phyloP scores from a whole-genome alignment of 345 rosid genomes.

The Rhizophora apiculata region DNA sequence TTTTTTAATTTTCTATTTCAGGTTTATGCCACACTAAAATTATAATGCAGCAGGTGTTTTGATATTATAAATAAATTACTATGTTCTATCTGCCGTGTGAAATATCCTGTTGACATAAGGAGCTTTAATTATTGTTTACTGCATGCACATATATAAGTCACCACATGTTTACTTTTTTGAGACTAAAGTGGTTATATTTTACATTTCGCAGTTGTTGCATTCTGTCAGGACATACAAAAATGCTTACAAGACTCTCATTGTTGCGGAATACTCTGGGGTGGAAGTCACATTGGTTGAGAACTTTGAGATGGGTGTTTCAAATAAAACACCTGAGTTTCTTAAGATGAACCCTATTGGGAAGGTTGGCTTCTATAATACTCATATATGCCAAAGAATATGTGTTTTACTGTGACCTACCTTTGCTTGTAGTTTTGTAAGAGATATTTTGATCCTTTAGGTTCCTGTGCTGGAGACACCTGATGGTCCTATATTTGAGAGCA shows the following conservation, averaged over 20 bases:
- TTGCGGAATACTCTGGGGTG: conserved; percentile 77
- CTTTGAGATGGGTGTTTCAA: conserved; percentile 75
- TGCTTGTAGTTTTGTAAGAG: background rate
- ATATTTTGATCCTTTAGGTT: conserved; percentile 38
- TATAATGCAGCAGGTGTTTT: too few relatives aligned
- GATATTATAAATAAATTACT: too few relatives aligned
- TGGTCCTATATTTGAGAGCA: conserved; percentile 89
- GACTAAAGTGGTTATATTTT: background rate
- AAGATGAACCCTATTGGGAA: conserved; percentile 94
- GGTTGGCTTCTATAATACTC: conserved; percentile 33
- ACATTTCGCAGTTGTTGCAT: conserved; percentile 50
- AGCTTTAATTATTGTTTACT: too few relatives aligned
- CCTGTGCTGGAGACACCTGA: conserved; percentile 96
- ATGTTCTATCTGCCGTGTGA: too few relatives aligned
- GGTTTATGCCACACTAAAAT: too few relatives aligned
- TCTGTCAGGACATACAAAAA: conserved; percentile 51
- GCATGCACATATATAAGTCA: too few relatives aligned
- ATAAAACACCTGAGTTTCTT: conserved; percentile 75
- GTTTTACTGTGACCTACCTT: background rate
- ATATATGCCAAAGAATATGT: background rate
- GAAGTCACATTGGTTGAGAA: conserved; percentile 48
- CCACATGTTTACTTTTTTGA: too few relatives aligned
- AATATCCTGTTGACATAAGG: too few relatives aligned
- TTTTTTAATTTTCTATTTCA: too few relatives aligned
- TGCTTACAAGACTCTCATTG: conserved; percentile 64